A percentile compares a stretch with the other conserved stretches of the same genome.
These are phyloP conservation scores for Hemileia vastatrix DNA, from an alignment of 1,284 basidiomycete species.

Conservation along the genomic window DNA sequence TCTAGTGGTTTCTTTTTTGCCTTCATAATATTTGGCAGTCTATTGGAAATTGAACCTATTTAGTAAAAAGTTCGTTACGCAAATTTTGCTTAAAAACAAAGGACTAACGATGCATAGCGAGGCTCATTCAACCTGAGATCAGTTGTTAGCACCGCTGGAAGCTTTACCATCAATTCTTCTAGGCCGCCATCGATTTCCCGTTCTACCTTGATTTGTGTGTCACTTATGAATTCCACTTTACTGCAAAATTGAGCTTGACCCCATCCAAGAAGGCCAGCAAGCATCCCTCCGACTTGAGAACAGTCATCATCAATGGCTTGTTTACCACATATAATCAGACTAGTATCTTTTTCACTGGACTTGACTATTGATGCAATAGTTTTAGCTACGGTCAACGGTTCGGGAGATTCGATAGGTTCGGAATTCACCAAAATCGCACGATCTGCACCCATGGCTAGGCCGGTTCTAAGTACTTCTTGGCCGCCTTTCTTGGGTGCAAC, in stretches of 20 bases:
- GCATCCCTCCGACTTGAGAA: conserved; percentile 95
- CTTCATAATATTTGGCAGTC: conserved; percentile 47
- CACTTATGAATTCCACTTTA: conserved; percentile 62
- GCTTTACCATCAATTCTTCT: conserved; percentile 66
- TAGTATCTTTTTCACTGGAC: conserved; percentile 55
- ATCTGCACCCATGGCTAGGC: conserved; percentile 96
- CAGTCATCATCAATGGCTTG: conserved; percentile 97
- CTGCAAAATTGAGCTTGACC: conserved; percentile 91
- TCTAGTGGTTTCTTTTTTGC: conserved; percentile 98
- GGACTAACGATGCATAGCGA: conserved; percentile 71
- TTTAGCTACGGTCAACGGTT: conserved; percentile 79
- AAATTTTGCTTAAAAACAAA: conserved; percentile 16
- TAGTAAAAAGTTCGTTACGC: background rate
- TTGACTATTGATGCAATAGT: conserved; percentile 68
- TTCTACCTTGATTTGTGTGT: conserved; percentile 62
- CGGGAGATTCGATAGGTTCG: conserved; percentile 59
- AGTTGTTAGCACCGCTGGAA: conserved; percentile 85
- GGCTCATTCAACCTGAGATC: conserved; percentile 76
- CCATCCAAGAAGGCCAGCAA: conserved; percentile 86
- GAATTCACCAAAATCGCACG: conserved; percentile 81
- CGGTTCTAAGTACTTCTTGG: conserved; percentile 82
- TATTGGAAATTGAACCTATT: conserved; percentile 25
- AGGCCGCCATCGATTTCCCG: conserved; percentile 92
- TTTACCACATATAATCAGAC: conserved; percentile 94
- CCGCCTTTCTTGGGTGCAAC: conserved; percentile 70